phyloP scores from a whole-genome alignment of 257 asterid species.

The Jacaranda copaia region DNA sequence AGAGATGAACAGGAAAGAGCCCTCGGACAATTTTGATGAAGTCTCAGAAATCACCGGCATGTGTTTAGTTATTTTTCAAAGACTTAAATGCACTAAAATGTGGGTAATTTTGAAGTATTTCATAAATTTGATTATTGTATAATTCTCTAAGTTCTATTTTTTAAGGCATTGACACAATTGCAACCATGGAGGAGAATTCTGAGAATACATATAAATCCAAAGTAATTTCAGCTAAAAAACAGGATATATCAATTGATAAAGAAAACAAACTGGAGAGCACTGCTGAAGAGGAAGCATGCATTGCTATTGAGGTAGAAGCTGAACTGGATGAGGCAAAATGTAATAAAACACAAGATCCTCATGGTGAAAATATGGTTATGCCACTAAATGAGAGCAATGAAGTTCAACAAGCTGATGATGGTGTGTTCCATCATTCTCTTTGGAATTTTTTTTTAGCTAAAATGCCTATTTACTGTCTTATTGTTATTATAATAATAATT shows the following conservation, averaged over 20 bases:
- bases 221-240: slow-evolving; percentile 25
- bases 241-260: slow-evolving; percentile 15
- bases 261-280: slow-evolving; percentile 4
- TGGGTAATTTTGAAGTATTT: neutral
- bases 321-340: slow-evolving; percentile 8
- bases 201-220: slow-evolving; percentile 29
- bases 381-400: slow-evolving; percentile 28
- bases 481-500: neutral
- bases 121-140: neutral
- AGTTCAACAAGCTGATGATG: slow-evolving; percentile 27
- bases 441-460: neutral
- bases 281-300: slow-evolving; percentile 27
- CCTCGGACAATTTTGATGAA: slow-evolving; percentile 41
- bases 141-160: neutral
- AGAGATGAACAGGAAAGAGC: slow-evolving; percentile 30
- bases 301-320: slow-evolving; percentile 17
- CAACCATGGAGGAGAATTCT: slow-evolving; percentile 36
- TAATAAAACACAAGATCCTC: slow-evolving; percentile 25
- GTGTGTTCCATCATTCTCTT: neutral
- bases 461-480: neutral
- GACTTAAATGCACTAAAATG: neutral
- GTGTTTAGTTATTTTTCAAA: neutral
- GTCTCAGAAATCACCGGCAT: slow-evolving; percentile 51
- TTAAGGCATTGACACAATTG: slow-evolving; percentile 38
- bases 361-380: slow-evolving; percentile 11